Conservation (phyloP, 139 green algal genomes). For the Closterium sp. region DNA sequence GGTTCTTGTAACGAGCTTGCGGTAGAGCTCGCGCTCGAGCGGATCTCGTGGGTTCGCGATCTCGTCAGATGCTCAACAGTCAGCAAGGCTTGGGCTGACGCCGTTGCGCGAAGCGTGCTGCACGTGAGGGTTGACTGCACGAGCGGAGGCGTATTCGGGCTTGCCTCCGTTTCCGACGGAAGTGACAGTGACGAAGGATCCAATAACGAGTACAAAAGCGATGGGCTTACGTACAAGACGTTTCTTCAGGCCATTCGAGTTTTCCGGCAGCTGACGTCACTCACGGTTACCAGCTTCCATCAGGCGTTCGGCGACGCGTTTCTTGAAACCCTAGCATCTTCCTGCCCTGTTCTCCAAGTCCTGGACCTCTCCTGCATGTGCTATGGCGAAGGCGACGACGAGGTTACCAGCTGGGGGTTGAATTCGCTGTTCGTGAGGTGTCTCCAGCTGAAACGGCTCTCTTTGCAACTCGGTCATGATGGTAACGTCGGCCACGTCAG, state of each 20-base stretch:
- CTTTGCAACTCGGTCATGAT: not conserved
- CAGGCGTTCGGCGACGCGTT: not conserved
- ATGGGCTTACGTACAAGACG: not conserved
- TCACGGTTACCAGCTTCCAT: not conserved
- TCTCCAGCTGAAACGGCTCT: not conserved
- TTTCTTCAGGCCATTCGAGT: not conserved
- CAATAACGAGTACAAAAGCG: not conserved
- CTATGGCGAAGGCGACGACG: not conserved
- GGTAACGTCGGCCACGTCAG: not conserved
- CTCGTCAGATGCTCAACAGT: not conserved
- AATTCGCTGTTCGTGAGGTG: not conserved
- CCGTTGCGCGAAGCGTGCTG: not conserved
- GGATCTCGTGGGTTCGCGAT: not conserved
- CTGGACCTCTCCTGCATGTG: not conserved
- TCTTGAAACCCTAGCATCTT: not conserved
- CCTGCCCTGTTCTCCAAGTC: not conserved
- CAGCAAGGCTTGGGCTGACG: not conserved
- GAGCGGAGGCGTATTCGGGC: not conserved
- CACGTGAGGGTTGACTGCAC: not conserved
- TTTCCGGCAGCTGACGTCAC: not conserved
- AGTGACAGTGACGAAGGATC: not conserved
- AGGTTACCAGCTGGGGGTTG: not conserved
- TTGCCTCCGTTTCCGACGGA: not conserved
- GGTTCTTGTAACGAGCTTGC: not conserved
- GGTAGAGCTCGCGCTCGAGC: not conserved